These are phyloP conservation scores for Diaporthe sp. DNA, from an alignment of 2,329 filamentous ascomycete genomes.

Conservation along the genomic window DNA sequence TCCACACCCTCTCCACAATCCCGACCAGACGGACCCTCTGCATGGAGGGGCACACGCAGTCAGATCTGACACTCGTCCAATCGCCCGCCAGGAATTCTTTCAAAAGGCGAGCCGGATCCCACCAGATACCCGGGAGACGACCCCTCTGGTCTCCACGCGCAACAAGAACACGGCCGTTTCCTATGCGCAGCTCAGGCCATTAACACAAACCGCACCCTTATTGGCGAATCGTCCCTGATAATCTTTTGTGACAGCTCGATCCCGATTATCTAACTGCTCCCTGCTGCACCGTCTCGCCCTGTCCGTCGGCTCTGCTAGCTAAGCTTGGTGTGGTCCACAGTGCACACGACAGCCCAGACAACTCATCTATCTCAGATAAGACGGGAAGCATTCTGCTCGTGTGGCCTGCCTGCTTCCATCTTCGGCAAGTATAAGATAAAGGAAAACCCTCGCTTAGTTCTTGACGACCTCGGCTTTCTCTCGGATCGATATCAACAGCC, in stretches of 20 bases:
- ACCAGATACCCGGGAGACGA: background rate
- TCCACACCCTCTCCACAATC: constrained; percentile 24
- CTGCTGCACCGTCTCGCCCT: background rate
- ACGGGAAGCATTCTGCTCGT: background rate
- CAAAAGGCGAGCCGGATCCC: constrained; percentile 24
- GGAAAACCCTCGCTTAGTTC: background rate
- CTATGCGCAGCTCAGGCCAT: constrained; percentile 32
- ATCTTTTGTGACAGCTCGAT: constrained; percentile 20
- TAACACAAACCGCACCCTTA: constrained; percentile 6
- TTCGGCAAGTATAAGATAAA: constrained; percentile 28
- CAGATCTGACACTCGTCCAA: constrained; percentile 23
- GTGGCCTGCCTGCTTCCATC: constrained; percentile 6
- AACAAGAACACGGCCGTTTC: constrained; percentile 6
- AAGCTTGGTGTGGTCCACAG: constrained; percentile 6
- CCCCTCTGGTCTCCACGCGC: constrained; percentile 18
- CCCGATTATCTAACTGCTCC: constrained; percentile 2
- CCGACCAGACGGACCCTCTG: constrained; percentile 10
- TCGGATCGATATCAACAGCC: background rate
- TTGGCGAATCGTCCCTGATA: constrained; percentile 12
- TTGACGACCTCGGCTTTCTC: constrained; percentile 2
- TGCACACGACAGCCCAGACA: constrained; percentile 21
- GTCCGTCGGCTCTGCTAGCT: background rate
- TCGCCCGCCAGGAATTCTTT: constrained; percentile 10
- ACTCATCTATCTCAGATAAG: constrained; percentile 31
- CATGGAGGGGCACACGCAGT: constrained; percentile 14